Base-by-base conservation (phyloP, 768 basidiomycete genomes). In the Austroboletus eburneus region DNA sequence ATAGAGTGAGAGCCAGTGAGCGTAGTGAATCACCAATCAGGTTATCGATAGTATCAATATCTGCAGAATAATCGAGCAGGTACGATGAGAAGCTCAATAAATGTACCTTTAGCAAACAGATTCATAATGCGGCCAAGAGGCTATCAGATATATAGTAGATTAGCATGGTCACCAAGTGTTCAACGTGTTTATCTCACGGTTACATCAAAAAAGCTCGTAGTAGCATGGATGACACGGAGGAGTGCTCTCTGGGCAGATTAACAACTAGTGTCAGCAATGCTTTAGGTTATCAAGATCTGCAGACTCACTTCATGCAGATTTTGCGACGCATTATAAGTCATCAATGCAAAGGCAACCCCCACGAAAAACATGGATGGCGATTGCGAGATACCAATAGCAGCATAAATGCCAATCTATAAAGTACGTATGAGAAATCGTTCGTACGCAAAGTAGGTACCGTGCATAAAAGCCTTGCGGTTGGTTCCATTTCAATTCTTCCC, bases 131-230 rank as follows among this genome's bases (percentile, higher is more conserved):
- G 80, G 14, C 92, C 92, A 18, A 89, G 73, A 6, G 88, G 89
- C 75, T 83, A 55, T 57, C 48, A 37, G 51, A 21, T 24, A 46
- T 46, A 51, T 44, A 17, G n/a, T 44, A 30, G 20, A 35, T 46
- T 22, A 21, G 7, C 12, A 3, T 3, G 10, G 16, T n/a, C 16
- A 20, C 24, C 12, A 12, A 37, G 22, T 5, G 20, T 10, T 29
- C 9, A 21, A 32, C 36, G 25, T 2, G 36, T 25, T 33, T 35
- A 16, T 57, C 72, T 56, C 57, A 83, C 82, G 5, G 87, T 89
- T 2, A 84, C 91, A 59, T 94, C 92, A 59, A 91, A 94, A 70
- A 91, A 93, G 7, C 80, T 81, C 84, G 90, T 91, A 0, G 91
- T 91, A 1, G 90, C 88, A 61, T 83, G 79, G 76, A 94, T 78